phyloP scores from a whole-genome alignment of 2,329 filamentous ascomycete species.

The Whalleya microplaca region DNA sequence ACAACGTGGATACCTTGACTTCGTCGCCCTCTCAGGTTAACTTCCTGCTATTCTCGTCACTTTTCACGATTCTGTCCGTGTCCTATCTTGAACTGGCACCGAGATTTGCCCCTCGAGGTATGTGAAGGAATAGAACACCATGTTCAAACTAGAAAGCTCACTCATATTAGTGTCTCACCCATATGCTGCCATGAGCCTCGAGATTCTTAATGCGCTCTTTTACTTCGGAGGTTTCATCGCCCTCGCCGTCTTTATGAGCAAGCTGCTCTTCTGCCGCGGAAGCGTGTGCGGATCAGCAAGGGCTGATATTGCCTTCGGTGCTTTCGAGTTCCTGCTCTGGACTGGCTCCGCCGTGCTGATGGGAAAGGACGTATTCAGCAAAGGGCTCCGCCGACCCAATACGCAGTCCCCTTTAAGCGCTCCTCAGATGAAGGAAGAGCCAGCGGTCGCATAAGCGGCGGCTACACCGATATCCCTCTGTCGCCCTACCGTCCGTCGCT shows the following conservation, averaged over 20 bases:
- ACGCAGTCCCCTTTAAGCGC: conserved; percentile 32
- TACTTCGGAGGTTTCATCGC: conserved; percentile 65
- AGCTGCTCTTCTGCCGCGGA: conserved; percentile 60
- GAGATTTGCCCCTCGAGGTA: conserved; percentile 48
- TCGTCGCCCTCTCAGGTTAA: conserved; percentile 59
- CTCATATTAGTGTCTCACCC: conserved; percentile 48
- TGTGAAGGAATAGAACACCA: conserved; percentile 12
- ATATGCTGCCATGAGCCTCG: conserved; percentile 52
- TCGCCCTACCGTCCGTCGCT: conserved; percentile 33
- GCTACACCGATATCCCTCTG: conserved; percentile 38
- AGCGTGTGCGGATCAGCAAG: conserved; percentile 59
- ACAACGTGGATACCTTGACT: conserved; percentile 57
- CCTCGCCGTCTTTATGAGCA: conserved; percentile 59
- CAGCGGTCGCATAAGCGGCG: conserved; percentile 36
- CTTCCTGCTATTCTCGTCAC: conserved; percentile 59
- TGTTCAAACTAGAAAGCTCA: not conserved
- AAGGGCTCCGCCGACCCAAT: conserved; percentile 34
- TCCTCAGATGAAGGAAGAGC: conserved; percentile 45
- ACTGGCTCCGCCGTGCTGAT: conserved; percentile 50
- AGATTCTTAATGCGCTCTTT: conserved; percentile 56
- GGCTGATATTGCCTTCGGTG: conserved; percentile 57
- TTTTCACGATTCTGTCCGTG: conserved; percentile 59
- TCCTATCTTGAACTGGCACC: conserved; percentile 56
- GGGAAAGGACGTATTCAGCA: conserved; percentile 52
- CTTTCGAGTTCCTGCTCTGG: conserved; percentile 59